Conservation (phyloP, 176 grass and related monocot species). For the Phoenix dactylifera region DNA sequence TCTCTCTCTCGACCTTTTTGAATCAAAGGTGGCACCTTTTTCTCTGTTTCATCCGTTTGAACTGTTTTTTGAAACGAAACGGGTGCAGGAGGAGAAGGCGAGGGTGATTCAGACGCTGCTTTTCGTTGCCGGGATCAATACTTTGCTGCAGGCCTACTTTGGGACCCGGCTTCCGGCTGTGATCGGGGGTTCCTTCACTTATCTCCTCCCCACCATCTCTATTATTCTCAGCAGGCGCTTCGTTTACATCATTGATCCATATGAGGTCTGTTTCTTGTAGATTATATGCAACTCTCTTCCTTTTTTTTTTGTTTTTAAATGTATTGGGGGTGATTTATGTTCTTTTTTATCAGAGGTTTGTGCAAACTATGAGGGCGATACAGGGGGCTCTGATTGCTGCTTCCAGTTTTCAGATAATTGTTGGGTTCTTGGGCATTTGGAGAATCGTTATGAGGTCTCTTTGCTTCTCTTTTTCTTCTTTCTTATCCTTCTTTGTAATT, state of each 20-base stretch:
- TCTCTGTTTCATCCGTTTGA: background rate
- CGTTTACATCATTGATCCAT: slow-evolving; percentile 46
- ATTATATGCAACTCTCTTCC: background rate
- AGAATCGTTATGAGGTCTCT: slow-evolving; percentile 59
- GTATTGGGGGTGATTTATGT: too few species aligned
- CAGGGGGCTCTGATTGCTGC: slow-evolving; percentile 82
- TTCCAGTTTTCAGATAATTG: slow-evolving; percentile 67
- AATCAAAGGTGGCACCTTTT: background rate
- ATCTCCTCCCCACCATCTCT: slow-evolving; percentile 58
- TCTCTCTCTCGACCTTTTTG: background rate
- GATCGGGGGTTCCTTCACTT: slow-evolving; percentile 71
- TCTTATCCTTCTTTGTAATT: background rate
- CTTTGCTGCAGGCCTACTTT: slow-evolving; percentile 71
- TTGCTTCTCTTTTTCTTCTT: background rate
- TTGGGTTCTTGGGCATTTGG: slow-evolving; percentile 90
- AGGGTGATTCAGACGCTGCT: slow-evolving; percentile 89
- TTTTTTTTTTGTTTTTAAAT: background rate
- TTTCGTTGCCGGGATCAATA: slow-evolving; percentile 86
- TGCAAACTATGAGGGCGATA: slow-evolving; percentile 69
- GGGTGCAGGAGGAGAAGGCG: slow-evolving; percentile 75
- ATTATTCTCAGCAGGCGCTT: slow-evolving; percentile 68
- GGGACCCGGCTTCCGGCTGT: slow-evolving; percentile 72
- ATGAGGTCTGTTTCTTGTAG: slow-evolving; percentile 36
- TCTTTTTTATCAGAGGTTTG: slow-evolving; percentile 46
- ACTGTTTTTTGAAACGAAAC: too few species aligned